Evolutionary conservation across 1,284 basidiomycete species (phyloP), one percentile per base, ranked within the genome.

Genomic region (Hortiboletus rubellus): DNA sequence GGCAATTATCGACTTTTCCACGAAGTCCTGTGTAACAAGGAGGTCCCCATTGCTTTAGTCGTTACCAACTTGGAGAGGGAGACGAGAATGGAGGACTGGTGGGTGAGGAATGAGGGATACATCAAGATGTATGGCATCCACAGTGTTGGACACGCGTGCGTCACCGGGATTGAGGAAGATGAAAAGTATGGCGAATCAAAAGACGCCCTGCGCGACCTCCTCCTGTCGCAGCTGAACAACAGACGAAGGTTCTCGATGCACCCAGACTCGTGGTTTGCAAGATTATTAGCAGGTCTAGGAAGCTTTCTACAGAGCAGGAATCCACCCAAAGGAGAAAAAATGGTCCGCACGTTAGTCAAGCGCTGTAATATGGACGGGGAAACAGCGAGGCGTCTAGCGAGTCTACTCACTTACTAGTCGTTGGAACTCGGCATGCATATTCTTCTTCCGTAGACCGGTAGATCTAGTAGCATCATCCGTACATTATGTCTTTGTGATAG

Each of bases 41-140:
- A 67, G 9, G 73, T 78, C 24, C 77, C 77, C 9, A 67, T 76
- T 27, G 73, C 74, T 2, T 46, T 77, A 12, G 68, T 75, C 31
- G 58, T 77, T 45, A 79, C 77, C 22, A 69, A 75, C n/a, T 55
- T 77, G 41, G 77, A 77, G 61, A 58, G 66, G 6, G 76, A 77
- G 41, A 18, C 30, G 2, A 56, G 48, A 30, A 76, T 77, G 76
- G 76, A 77, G 38, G 52, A 63, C 30, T 79, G 77, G 76, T 78
- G 75, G 74, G 14, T 2, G 14, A 65, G 68, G 58, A 77, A 79
- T 57, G 59, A 66, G 18, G 42, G 38, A 1, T 54, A 57, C 24
- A 76, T 78, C 57, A 58, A 65, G 18, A 44, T n/a, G 24, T 63
- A 73, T 50, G 68, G 65, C 9, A 74, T 78, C 55, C 48, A 60